Conservation (phyloP, 225 moss, liverwort and hornwort species). For the Bryum argenteum region DNA sequence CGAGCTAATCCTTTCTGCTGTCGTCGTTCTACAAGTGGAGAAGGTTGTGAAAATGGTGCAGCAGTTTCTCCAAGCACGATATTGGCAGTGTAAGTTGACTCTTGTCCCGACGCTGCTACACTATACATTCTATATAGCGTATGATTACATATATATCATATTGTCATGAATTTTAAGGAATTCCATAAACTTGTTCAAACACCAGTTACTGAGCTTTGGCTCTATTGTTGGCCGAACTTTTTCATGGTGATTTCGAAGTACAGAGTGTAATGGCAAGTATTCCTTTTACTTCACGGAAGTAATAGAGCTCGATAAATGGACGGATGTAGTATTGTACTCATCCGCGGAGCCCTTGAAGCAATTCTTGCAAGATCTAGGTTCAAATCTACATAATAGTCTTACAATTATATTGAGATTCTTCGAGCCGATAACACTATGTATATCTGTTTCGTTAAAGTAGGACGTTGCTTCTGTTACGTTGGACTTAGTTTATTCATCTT, state of each 20-base stretch:
- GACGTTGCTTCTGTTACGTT: background rate
- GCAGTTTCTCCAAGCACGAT: slow-evolving; percentile 79
- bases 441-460: background rate
- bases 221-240: too few relatives aligned
- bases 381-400: too few relatives aligned
- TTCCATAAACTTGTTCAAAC: too few relatives aligned
- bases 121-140: background rate
- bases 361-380: too few relatives aligned
- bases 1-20: slow-evolving; percentile 65
- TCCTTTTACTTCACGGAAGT: too few relatives aligned
- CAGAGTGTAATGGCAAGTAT: too few relatives aligned
- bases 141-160: background rate
- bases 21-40: slow-evolving; percentile 81
- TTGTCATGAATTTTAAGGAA: background rate
- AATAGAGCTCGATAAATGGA: too few relatives aligned
- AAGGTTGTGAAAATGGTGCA: slow-evolving; percentile 81
- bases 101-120: background rate
- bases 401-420: too few relatives aligned
- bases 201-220: background rate
- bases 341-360: too few relatives aligned
- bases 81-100: slow-evolving; percentile 59
- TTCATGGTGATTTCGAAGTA: too few relatives aligned
- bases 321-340: too few relatives aligned
- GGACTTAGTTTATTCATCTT: slow-evolving; percentile 22
- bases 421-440: too few relatives aligned